Evolutionary conservation across 2,329 filamentous ascomycete genomes (phyloP), one percentile per base, ranked within the genome.

Genomic region (Piedraia hortae): DNA sequence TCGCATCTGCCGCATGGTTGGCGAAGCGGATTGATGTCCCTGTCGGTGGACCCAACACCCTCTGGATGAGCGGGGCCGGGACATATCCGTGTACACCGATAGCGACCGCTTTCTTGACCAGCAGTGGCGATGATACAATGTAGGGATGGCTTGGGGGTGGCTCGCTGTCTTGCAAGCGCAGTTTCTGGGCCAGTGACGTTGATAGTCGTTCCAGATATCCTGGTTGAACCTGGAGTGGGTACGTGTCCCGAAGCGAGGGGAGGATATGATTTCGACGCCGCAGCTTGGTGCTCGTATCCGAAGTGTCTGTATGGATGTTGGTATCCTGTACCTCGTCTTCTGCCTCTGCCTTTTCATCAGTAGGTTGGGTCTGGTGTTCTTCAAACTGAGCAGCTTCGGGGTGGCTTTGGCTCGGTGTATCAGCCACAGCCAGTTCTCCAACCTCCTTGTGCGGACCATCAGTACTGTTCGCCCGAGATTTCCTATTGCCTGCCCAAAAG

Each of bases 51-150:
- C 85, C 85, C 9, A 93, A 68, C 33, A 97, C 72, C 10, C 70
- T 72, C n/a, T 85, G 69, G 16, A 97, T 56, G 18, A 88, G 62
- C 0, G 71, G 63, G 1, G 77, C 77, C 1, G 85, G 85, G 32
- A 93, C 91, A 28, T 89, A 71, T 1, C 85, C 85, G 43, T 97
- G 85, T 1, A 97, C 65, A 17, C 85, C 85, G 32, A 97, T 90
- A 1, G 80, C 78, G 4, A 97, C 56, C 7, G 85, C 85, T 32
- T 71, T 85, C 37, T 64, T 75, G 20, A 93, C 64, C 31, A 60
- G 70, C 1, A 64, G 71, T 14, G 37, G 34, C 0, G 72, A 62
- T 19, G 64, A 65, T 14, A 75, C 57, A 32, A 75, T 58, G 32
- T 64, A 69, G 4, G 91, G 63, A 41, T 91, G 55, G 18, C 56